These are phyloP conservation scores for Polytolypa hystricis DNA, from an alignment of 2,329 filamentous ascomycete genomes.

Conservation along the genomic window DNA sequence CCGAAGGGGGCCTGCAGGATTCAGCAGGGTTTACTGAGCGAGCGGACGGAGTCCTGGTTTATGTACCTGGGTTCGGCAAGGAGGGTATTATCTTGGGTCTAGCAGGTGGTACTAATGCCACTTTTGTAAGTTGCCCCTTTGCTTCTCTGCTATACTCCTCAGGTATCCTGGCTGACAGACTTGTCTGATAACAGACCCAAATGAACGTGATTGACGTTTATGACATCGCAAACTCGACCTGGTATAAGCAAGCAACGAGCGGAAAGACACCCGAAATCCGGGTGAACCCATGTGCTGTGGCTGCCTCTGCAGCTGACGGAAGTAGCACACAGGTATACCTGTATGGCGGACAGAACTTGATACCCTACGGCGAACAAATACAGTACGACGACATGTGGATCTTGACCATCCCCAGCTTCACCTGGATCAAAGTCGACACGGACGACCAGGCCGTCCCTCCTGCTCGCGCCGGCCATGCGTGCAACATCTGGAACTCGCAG, in stretches of 20 bases:
- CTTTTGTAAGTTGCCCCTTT: slow-evolving; percentile 43
- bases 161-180: background rate
- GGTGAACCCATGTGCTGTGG: slow-evolving; percentile 60
- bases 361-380: slow-evolving; percentile 47
- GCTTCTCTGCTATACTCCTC: background rate
- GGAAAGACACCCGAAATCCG: slow-evolving; percentile 47
- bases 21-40: slow-evolving; percentile 58
- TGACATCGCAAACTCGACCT: slow-evolving; percentile 57
- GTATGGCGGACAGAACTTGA: slow-evolving; percentile 64
- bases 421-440: slow-evolving; percentile 59
- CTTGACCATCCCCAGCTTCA: slow-evolving; percentile 67
- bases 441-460: slow-evolving; percentile 37
- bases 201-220: slow-evolving; percentile 74
- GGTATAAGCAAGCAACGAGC: slow-evolving; percentile 62
- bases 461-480: slow-evolving; percentile 61
- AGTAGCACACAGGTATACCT: slow-evolving; percentile 68
- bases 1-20: slow-evolving; percentile 56
- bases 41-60: slow-evolving; percentile 62
- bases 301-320: slow-evolving; percentile 61
- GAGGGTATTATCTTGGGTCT: slow-evolving; percentile 68
- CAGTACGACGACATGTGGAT: slow-evolving; percentile 70
- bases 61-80: slow-evolving; percentile 64
- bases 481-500: slow-evolving; percentile 67
- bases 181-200: slow-evolving; percentile 31
- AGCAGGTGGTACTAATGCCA: slow-evolving; percentile 58